Evolutionary conservation across 805 yeast genomes (phyloP), one percentile per base, ranked within the genome.

Genomic region (Schizosaccharomyces octosporus): DNA sequence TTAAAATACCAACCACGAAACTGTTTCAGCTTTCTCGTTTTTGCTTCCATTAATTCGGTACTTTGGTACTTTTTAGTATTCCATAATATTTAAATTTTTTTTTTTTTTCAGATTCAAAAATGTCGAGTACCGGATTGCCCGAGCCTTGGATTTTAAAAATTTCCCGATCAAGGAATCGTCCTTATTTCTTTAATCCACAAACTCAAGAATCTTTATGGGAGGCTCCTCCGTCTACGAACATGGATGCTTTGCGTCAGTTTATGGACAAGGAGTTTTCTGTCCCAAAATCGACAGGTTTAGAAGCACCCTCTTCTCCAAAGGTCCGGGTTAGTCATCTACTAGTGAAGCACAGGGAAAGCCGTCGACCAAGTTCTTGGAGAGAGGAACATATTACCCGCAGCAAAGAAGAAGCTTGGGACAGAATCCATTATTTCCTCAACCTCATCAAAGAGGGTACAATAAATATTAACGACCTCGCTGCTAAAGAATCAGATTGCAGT

Each of bases 281-380:
- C 17, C 39, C 66, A 64, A 57, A 55, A 51, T 21, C 55, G 51
- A 59, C 61, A 65, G 59, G 19, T 17, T 19, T 29, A 11, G 57
- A 51, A 29, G 13, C 39, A 21, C 21, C 31, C 36, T 19, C 21
- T 7, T 58, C 65, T 67, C 62, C 72, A 66, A 81, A 85, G 67
- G 82, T 93, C 27, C 79, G 90, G 63, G 89, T 85, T 19, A 77
- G 84, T 61, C 98, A 93, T 70, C 74, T 93, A 59, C 75, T 93
- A 59, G 77, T 90, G 64, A 93, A 93, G 71, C 95, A 89, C 71
- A 74, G 72, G 58, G 90, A 81, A 61, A 82, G 89, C 17, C 79
- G 98, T 66, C 81, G 95, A 66, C 97, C 98, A 6, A 80, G 88
- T 13, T 86, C 95, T 27, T 93, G 97, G 94, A 85, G 87, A 70